phyloP scores from a whole-genome alignment of 345 rosid genomes.

The Rhizophora mangle region DNA sequence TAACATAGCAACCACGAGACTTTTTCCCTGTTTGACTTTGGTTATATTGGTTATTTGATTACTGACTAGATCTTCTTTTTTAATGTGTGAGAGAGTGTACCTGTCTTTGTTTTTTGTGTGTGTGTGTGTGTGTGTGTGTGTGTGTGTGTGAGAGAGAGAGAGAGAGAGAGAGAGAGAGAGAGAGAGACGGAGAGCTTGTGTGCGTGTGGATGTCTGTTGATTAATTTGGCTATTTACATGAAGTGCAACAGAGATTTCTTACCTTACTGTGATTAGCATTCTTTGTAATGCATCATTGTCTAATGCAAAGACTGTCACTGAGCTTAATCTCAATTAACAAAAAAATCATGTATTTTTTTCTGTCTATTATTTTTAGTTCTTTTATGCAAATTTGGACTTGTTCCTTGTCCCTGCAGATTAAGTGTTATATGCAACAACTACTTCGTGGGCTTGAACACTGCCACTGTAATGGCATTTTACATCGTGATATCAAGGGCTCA shows the following conservation, averaged over 20 bases:
- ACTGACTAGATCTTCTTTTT: neutral
- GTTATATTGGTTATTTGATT: neutral
- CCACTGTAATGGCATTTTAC: conserved; percentile 60
- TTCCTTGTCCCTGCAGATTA: conserved; percentile 38
- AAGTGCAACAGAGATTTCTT: too few species aligned
- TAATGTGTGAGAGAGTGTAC: too few species aligned
- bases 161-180: too few species aligned
- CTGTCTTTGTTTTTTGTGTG: too few species aligned
- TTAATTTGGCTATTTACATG: too few species aligned
- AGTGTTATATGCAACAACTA: conserved; percentile 65
- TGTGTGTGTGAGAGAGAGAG: too few species aligned
- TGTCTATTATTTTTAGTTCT: neutral
- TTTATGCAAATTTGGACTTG: neutral
- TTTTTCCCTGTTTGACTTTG: neutral
- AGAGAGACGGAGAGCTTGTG: too few species aligned
- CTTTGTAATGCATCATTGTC: too few species aligned
- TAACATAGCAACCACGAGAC: neutral
- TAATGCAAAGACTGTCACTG: too few species aligned
- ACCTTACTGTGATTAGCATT: too few species aligned
- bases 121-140: too few species aligned
- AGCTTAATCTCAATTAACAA: neutral
- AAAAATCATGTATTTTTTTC: neutral
- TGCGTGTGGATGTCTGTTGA: too few species aligned
- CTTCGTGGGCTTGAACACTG: conserved; percentile 59
- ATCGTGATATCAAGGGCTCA: conserved; percentile 69